Base-by-base conservation (phyloP, 208 protist species). In the Polymyxa betae region DNA sequence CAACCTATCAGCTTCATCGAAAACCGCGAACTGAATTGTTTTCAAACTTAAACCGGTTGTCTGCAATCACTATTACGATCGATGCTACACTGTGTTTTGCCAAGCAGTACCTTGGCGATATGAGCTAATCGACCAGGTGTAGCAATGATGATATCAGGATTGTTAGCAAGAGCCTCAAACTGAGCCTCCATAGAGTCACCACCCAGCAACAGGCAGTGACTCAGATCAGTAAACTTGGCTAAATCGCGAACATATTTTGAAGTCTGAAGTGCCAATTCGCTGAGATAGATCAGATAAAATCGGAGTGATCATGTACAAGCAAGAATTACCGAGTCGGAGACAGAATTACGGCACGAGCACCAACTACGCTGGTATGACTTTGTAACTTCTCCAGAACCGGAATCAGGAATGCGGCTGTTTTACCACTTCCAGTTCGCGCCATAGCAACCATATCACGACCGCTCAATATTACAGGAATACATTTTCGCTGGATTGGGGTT, bases 1-100 rank as follows among this genome's bases (percentile, higher is more conserved):
- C 1, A 99, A 94, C 29, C 97, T 95, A 94, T 99, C 99, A 0
- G 98, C 98, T 94, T 99, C 99, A 95, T 99, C 99, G 82, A 99
- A 97, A 0, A 99, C 98, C 1, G 99, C 64, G 64, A 96, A 97
- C 90, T 98, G 94, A 41, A 44, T 24, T 35, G 45, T 89, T 49
- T 90, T 82, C 12, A 82, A 43, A 43, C 72, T 82, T 5, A 82
- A 20, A 20, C 40, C 40, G 16, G 72, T 35, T 43, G 72, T 60
- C 49, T 60, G 49, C 24, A 60, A 60, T 5, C 49, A 60, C 12
- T 60, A 29, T 60, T n/a, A n/a, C n/a, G 24, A 24, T 60, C 49
- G 49, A 60, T 60, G 24, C 24, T 60, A 60, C 24, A 29, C 49
- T 24, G 5, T 24, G 49, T 29, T 29, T 24, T 24, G 49, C n/a